A percentile compares a stretch with the other conserved stretches of the same genome.
Conservation (phyloP, 768 basidiomycete species). For the Podaxis mareebaensis region DNA sequence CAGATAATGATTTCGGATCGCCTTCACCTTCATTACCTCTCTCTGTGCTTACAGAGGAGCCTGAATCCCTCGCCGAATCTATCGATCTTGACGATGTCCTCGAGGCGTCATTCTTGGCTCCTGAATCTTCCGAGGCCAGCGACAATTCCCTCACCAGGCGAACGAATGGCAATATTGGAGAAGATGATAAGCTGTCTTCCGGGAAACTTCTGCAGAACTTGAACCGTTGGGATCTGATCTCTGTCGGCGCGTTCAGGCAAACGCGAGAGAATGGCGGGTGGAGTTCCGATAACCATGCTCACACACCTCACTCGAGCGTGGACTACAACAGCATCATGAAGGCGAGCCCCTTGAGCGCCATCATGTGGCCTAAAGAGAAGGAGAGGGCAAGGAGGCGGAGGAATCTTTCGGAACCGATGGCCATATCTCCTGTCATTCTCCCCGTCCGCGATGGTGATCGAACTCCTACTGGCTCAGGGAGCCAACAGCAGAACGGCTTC, state of each 20-base stretch:
- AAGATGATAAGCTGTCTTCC: slow-evolving; percentile 34
- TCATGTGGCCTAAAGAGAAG: slow-evolving; percentile 51
- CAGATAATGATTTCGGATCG: slow-evolving; percentile 14
- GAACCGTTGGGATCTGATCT: slow-evolving; percentile 73
- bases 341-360: slow-evolving; percentile 54
- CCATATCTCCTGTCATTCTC: slow-evolving; percentile 53
- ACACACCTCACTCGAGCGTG: slow-evolving; percentile 31
- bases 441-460: slow-evolving; percentile 58
- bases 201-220: slow-evolving; percentile 49
- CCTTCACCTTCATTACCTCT: slow-evolving; percentile 15
- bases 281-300: slow-evolving; percentile 33
- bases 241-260: slow-evolving; percentile 72
- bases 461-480: slow-evolving; percentile 45
- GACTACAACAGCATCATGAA: slow-evolving; percentile 53
- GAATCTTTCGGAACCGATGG: slow-evolving; percentile 28
- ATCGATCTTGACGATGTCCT: slow-evolving; percentile 77
- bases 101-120: slow-evolving; percentile 69
- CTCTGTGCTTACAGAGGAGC: slow-evolving; percentile 28
- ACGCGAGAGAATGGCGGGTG: slow-evolving; percentile 42
- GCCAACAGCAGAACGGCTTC: slow-evolving; percentile 23
- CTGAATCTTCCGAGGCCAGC: slow-evolving; percentile 38
- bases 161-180: slow-evolving; percentile 1
- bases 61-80: slow-evolving; percentile 42
- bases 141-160: slow-evolving; percentile 1
- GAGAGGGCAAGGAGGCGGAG: slow-evolving; percentile 29